Evolutionary conservation across 75 land plant species (phyloP).

Genomic region (Larix kaempferi): DNA sequence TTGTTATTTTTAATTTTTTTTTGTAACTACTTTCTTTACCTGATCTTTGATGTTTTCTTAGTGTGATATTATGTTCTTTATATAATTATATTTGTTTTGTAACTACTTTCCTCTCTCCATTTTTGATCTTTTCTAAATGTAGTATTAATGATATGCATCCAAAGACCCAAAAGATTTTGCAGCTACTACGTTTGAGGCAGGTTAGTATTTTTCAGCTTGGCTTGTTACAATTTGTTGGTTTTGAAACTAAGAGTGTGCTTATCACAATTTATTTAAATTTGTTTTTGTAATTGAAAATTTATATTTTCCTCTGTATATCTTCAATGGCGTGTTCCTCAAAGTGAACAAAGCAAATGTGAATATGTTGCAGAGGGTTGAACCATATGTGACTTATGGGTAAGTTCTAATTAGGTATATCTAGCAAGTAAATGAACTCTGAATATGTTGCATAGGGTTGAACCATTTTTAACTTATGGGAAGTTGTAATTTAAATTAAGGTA

Average conservation of each 20-base stretch:
- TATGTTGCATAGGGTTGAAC: too few species aligned
- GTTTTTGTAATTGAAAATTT: background rate
- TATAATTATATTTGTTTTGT: background rate
- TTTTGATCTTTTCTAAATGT: background rate
- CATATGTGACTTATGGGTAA: conserved; percentile 84
- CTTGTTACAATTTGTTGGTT: background rate
- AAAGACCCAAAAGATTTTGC: conserved; percentile 72
- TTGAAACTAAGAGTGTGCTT: background rate
- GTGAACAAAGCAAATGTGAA: conserved; percentile 80
- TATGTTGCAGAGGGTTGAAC: conserved; percentile 76
- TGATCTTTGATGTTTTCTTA: background rate
- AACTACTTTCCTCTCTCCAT: background rate
- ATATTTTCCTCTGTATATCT: conserved; percentile 36
- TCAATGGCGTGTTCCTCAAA: conserved; percentile 78
- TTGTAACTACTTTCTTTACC: background rate
- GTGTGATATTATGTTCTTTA: background rate
- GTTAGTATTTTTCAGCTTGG: conserved; percentile 14
- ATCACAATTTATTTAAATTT: background rate
- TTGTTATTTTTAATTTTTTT: background rate
- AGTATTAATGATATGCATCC: conserved; percentile 87
- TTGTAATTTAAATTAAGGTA: background rate
- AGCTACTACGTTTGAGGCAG: conserved; percentile 80
- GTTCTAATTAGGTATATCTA: background rate
- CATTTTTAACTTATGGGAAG: too few species aligned
- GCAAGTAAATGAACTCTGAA: background rate